A percentile compares a stretch with the other conserved stretches of the same genome.
phyloP scores from a whole-genome alignment of 75 land plant species.

The Picea sitchensis region DNA sequence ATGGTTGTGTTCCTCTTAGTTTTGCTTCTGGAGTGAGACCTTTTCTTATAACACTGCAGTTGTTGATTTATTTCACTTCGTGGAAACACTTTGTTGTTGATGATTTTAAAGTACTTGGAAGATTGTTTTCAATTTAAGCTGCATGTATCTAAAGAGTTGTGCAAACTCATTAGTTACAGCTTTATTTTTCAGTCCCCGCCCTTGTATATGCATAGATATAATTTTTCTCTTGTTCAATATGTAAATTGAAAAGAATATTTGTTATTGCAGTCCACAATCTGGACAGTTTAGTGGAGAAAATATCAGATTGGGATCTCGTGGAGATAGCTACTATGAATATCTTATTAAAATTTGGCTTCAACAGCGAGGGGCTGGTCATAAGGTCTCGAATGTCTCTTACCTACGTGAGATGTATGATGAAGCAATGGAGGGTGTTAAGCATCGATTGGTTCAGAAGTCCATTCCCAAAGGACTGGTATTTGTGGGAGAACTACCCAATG shows the following conservation, averaged over 20 bases:
- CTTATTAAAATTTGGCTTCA: slow-evolving; percentile 94
- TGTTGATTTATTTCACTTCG: neutral
- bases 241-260: neutral
- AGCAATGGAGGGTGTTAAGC: slow-evolving; percentile 89
- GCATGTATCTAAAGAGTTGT: neutral
- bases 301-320: slow-evolving; percentile 94
- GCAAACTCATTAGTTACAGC: neutral
- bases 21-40: neutral
- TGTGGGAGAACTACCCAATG: slow-evolving; percentile 90
- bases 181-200: neutral
- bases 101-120: neutral
- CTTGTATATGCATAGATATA: neutral
- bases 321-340: slow-evolving; percentile 99
- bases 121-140: neutral
- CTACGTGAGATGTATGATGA: slow-evolving; percentile 91
- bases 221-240: neutral
- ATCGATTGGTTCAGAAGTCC: slow-evolving; percentile 72
- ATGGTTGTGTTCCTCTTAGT: neutral
- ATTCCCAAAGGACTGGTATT: slow-evolving; percentile 80
- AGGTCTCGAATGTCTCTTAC: slow-evolving; percentile 34
- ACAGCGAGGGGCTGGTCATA: slow-evolving; percentile 27
- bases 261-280: slow-evolving; percentile 67
- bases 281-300: slow-evolving; percentile 87
- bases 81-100: neutral
- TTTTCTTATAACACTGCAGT: neutral